Evolutionary conservation across 192 early-diverging fungal genomes (phyloP), one percentile per base, ranked within the genome.

Genomic region (Glomus cerebriforme): DNA sequence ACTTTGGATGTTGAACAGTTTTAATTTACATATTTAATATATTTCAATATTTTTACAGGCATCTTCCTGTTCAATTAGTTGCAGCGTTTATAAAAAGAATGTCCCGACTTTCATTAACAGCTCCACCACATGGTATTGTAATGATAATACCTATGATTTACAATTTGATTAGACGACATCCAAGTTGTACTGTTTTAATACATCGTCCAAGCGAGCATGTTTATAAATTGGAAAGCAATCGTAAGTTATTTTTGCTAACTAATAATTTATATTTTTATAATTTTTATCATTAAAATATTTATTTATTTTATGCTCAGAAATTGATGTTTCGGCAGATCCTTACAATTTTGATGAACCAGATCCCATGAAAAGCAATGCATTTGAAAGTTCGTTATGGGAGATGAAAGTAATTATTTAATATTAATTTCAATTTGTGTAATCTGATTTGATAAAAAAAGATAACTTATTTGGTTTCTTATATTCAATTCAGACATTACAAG

Each of bases 31-130:
- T 31, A 43, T 63, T 29, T 34, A 69, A 75, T 22, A 3, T 24
- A 45, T 79, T 32, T 35, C 1, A 65, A 22, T 85, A 27, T n/a
- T 37, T 73, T 43, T 47, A 15, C 83, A 94, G 92, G 26, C 91
- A 96, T 73, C 83, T 99, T 75, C 96, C 98, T 17, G 89, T 95
- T 2, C 92, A 96, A 71, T 85, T 99, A 27, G 87, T 98, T 27
- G 96, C 98, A 2, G 92, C 96, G 9, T 99, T 99, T 76, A 91
- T 95, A 69, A 99, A 99, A 85, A 89, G 93, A 12, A 88, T 99
- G 89, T 83, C 94, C 2, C 93, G 96, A 45, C 85, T 98, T 45
- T 84, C 92, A 22, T 87, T 99, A 2, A 86, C 87, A 9, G 93
- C 95, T 22, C 95, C 97, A 26, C 98, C 97, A 26, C 88, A 95